Base-by-base conservation (phyloP, 768 basidiomycete species). In the Phylloporus sp. region DNA sequence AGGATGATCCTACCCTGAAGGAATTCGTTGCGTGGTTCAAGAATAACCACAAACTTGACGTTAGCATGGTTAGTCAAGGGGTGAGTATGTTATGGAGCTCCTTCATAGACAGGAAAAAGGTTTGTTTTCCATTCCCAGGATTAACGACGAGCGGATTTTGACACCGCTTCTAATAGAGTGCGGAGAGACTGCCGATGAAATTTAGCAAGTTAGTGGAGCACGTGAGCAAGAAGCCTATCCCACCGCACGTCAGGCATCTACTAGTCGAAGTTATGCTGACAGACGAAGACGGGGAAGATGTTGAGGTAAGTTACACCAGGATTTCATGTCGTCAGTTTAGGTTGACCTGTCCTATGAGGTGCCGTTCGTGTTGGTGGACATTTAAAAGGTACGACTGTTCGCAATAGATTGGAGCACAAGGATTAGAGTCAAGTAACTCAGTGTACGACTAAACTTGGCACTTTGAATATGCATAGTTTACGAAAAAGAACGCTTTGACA, bases 61-160 rank as follows among this genome's bases (percentile, higher is more conserved):
- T 98, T 46, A 84, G 83, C 46, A 99, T 99, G 97, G 91, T 97
- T 55, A 94, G 91, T 63, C 90, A 93, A 68, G 95, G 94, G 36
- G 95, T 97, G 29, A 94, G 92, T 64, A 95, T 98, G 95, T 75
- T 98, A 28, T 98, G 95, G 93, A 94, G 91, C 55, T 85, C 89
- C 29, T 99, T 95, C 70, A 80, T 91, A 47, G 87, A 85, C 49
- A 89, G 86, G 74, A 91, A 91, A 76, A 98, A 98, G 88, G 95
- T 90, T 36, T 34, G 54, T 49, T 23, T 40, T 27, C 7, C 31
- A 3, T 32, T 44, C 28, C 49, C 45, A 32, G 24, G 43, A 9
- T 3, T 29, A 23, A 28, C 26, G 23, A 46, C 23, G 20, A 20
- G 24, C 52, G 35, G 41, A 24, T 45, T 49, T 29, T 55, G 40